Conservation (phyloP, 108 stramenopile genomes). For the Epipyxis sp. region DNA sequence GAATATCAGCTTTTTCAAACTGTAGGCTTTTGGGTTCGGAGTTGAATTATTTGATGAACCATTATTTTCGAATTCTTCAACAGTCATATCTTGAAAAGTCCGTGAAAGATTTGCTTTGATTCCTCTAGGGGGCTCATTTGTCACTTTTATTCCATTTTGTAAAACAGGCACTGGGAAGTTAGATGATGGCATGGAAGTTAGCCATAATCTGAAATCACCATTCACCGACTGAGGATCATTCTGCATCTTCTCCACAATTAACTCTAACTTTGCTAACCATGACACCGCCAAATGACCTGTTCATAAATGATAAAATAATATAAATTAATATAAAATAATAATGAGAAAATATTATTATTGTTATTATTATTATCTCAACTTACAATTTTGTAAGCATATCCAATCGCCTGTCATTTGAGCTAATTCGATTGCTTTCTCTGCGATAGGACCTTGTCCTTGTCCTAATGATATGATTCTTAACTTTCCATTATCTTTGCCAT, state of each 20-base stretch:
- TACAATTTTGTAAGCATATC: slow-evolving; percentile 53
- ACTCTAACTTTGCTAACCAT: slow-evolving; percentile 36
- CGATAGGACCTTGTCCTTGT: slow-evolving; percentile 56
- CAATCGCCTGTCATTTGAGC: slow-evolving; percentile 42
- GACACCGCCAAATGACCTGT: slow-evolving; percentile 44
- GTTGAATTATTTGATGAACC: too few relatives aligned
- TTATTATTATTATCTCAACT: too few relatives aligned
- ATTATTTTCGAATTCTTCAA: slow-evolving; percentile 56
- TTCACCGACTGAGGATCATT: slow-evolving; percentile 37
- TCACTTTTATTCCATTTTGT: slow-evolving; percentile 62
- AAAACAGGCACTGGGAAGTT: slow-evolving; percentile 58
- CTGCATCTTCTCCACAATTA: slow-evolving; percentile 26
- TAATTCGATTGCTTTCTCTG: slow-evolving; percentile 46
- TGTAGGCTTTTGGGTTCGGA: slow-evolving; percentile 36
- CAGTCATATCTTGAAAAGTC: slow-evolving; percentile 54
- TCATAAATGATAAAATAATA: too few relatives aligned
- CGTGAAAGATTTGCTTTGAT: slow-evolving; percentile 56
- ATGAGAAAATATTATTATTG: too few relatives aligned
- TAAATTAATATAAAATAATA: too few relatives aligned
- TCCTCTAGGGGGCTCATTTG: slow-evolving; percentile 62
- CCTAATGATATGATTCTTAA: slow-evolving; percentile 51
- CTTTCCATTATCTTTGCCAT: slow-evolving; percentile 43
- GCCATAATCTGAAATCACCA: slow-evolving; percentile 53
- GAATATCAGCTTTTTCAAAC: slow-evolving; percentile 58
- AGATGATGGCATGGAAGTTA: slow-evolving; percentile 58